Evolutionary conservation across 1,139 yeast genomes (phyloP).

Genomic region (Magnusiomyces magnusii): DNA sequence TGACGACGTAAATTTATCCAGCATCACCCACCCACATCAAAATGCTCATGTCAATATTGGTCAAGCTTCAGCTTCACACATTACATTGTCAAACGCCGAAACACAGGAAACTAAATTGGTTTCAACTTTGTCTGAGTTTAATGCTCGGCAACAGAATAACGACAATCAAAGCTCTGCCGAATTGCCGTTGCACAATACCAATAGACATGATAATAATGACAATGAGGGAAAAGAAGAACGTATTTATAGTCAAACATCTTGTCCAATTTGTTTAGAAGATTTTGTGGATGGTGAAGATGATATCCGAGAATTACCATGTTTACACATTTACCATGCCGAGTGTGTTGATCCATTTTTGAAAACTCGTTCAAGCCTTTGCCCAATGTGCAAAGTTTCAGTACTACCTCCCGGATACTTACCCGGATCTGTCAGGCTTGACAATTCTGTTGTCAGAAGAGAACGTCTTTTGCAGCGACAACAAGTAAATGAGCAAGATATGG

Average conservation of each 20-base stretch:
- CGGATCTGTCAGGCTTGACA: slow-evolving; percentile 21
- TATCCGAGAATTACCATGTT: slow-evolving; percentile 26
- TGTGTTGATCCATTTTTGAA: slow-evolving; percentile 26
- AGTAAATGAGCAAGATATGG: no score
- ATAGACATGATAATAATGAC: not conserved
- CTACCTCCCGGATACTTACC: slow-evolving; percentile 27
- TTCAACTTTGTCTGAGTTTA: not conserved
- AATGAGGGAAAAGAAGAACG: not conserved
- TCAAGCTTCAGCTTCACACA: not conserved
- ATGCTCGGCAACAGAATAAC: not conserved
- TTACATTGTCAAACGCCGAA: not conserved
- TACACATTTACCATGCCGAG: slow-evolving; percentile 25
- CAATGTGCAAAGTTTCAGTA: slow-evolving; percentile 25
- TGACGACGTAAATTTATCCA: not conserved
- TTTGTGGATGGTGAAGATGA: slow-evolving; percentile 19
- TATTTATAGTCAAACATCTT: slow-evolving; percentile 11
- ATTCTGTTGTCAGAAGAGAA: slow-evolving; percentile 26
- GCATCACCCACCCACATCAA: not conserved
- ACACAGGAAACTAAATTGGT: not conserved
- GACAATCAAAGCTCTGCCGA: not conserved
- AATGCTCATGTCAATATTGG: not conserved
- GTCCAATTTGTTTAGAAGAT: slow-evolving; percentile 28
- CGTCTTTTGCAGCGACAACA: slow-evolving; percentile 19
- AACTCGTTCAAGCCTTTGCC: slow-evolving; percentile 25
- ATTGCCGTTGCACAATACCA: not conserved